These are phyloP conservation scores for Chrysanthemum seticuspe DNA, from an alignment of 129 eudicot genomes.

Conservation along the genomic window DNA sequence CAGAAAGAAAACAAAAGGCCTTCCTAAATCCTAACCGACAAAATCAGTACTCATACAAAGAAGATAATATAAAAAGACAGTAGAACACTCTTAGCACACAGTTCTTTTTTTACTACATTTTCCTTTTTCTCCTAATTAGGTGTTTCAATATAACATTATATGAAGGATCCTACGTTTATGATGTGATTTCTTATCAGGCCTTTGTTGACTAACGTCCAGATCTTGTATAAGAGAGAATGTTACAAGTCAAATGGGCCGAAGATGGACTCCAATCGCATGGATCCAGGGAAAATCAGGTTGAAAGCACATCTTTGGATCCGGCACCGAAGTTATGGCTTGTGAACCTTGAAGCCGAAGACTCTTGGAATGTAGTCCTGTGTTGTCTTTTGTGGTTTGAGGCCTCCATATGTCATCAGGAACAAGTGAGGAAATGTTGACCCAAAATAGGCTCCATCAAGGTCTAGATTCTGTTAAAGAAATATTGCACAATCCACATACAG, in stretches of 20 bases:
- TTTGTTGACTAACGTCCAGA: constrained; percentile 18
- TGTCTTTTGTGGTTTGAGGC: constrained; percentile 55
- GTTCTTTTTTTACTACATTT: constrained; percentile 1
- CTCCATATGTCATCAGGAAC: constrained; percentile 59
- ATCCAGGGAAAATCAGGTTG: constrained; percentile 12
- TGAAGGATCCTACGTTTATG: constrained; percentile 31
- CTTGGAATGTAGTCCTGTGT: constrained; percentile 50
- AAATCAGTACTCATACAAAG: constrained; percentile 31
- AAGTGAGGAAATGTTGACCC: constrained; percentile 65
- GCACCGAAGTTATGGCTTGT: constrained; percentile 48
- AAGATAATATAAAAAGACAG: constrained; percentile 13
- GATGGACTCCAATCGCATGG: background rate
- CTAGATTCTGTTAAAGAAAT: constrained; percentile 42
- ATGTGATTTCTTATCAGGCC: constrained; percentile 28
- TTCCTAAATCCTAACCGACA: constrained; percentile 24
- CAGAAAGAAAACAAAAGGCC: background rate
- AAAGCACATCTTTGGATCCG: constrained; percentile 23
- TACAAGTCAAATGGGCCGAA: constrained; percentile 17
- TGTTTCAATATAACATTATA: constrained; percentile 26
- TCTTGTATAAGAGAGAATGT: constrained; percentile 23
- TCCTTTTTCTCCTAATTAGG: constrained; percentile 29
- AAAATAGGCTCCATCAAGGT: constrained; percentile 62
- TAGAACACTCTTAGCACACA: constrained; percentile 32
- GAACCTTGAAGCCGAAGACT: constrained; percentile 67
- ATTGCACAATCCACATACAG: constrained; percentile 4